Conservation (phyloP, 768 basidiomycete genomes). For the Daedaleopsis nitida region DNA sequence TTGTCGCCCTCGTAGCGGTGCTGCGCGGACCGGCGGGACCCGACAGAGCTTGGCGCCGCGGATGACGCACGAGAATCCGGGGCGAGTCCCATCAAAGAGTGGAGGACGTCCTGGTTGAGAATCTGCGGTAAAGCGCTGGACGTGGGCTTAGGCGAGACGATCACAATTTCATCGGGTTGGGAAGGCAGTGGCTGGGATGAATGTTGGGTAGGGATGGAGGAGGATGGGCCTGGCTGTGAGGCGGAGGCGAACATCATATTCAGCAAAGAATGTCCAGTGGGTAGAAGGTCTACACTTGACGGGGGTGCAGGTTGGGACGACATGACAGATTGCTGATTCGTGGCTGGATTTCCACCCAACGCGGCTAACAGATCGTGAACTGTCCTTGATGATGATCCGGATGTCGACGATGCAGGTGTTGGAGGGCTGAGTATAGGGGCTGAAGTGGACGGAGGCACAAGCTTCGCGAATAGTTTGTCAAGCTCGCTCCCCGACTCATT, state of each 20-base stretch:
- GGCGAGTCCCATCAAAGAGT: conserved; percentile 59
- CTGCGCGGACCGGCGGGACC: conserved; percentile 24
- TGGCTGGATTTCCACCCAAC: neutral
- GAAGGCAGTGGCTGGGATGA: conserved; percentile 21
- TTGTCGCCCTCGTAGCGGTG: conserved; percentile 39
- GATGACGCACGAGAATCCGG: conserved; percentile 36
- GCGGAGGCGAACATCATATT: conserved; percentile 79
- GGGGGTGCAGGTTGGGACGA: neutral
- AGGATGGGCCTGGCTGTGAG: conserved; percentile 28
- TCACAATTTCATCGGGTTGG: conserved; percentile 35
- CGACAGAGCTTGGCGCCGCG: conserved; percentile 31
- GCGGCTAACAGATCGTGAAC: conserved; percentile 51
- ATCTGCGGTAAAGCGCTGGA: conserved; percentile 59
- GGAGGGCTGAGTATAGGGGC: conserved; percentile 1
- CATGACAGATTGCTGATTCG: neutral
- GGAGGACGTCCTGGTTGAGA: conserved; percentile 71
- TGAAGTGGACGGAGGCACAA: conserved; percentile 28
- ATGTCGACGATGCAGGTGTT: conserved; percentile 22
- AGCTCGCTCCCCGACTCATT: conserved; percentile 35
- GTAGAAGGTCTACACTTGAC: conserved; percentile 17
- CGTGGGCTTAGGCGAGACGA: conserved; percentile 60
- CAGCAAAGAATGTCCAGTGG: conserved; percentile 60
- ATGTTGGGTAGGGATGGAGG: conserved; percentile 23
- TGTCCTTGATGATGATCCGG: conserved; percentile 38
- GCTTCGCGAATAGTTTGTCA: conserved; percentile 47